Percentiles rank a stretch among this genome's conserved stretches.
phyloP scores from a whole-genome alignment of 352 stramenopile species.

The Globisporangium paroecandrum region DNA sequence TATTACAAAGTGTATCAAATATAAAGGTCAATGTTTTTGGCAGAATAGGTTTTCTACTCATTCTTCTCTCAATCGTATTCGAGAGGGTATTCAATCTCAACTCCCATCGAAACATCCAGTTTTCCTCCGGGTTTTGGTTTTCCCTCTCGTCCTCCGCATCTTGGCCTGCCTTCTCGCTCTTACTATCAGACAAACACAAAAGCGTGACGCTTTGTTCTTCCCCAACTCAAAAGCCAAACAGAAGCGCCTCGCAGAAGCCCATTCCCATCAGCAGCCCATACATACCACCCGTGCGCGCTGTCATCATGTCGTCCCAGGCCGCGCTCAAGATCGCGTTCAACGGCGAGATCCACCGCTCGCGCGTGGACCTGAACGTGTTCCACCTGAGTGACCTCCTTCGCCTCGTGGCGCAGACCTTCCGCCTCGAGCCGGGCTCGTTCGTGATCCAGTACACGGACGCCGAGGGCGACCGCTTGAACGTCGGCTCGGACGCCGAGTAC shows the following conservation, averaged over 20 bases:
- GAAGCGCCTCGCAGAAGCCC: not conserved
- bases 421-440: constrained; percentile 41
- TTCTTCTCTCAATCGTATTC: not conserved
- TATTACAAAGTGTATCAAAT: not conserved
- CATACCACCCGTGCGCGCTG: not conserved
- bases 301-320: constrained; percentile 32
- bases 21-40: not conserved
- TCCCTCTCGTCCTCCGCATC: not conserved
- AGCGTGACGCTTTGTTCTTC: not conserved
- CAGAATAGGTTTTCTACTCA: not conserved
- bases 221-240: constrained; percentile 7
- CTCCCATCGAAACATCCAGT: not conserved
- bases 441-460: constrained; percentile 70
- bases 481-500: constrained; percentile 62
- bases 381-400: constrained; percentile 42
- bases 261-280: not conserved
- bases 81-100: not conserved
- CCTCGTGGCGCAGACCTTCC: constrained; percentile 61
- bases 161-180: not conserved
- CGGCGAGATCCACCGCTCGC: constrained; percentile 72
- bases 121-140: constrained; percentile 2
- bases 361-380: constrained; percentile 58
- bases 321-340: constrained; percentile 76
- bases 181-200: not conserved
- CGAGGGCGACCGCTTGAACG: constrained; percentile 62